Percentiles rank a stretch among this genome's conserved stretches.
Evolutionary conservation across 176 grass and related monocot species (phyloP).

Genomic region (Carex kokanica): DNA sequence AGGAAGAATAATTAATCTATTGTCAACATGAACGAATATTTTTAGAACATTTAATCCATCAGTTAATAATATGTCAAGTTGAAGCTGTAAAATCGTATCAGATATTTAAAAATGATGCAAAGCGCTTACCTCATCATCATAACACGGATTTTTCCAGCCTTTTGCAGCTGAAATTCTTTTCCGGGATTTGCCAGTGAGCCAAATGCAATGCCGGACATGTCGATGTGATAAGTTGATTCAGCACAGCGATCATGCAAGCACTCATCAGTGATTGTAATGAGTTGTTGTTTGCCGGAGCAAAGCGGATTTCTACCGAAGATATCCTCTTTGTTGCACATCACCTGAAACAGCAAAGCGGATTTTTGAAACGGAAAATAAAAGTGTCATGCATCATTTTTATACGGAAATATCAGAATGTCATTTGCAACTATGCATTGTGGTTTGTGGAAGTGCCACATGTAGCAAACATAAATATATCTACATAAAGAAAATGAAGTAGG

Average conservation of each 20-base stretch:
- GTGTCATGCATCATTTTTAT: too few relatives aligned
- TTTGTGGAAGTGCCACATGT: not conserved
- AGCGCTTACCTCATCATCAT: constrained; percentile 48
- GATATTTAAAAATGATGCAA: not conserved
- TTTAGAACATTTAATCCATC: not conserved
- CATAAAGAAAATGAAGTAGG: not conserved
- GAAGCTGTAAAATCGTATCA: not conserved
- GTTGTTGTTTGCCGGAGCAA: constrained; percentile 43
- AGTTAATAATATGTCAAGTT: not conserved
- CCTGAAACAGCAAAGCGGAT: constrained; percentile 23
- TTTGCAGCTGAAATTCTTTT: constrained; percentile 53
- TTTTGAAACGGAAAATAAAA: not conserved
- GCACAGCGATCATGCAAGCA: constrained; percentile 53
- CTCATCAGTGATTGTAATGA: constrained; percentile 71
- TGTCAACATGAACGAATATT: not conserved
- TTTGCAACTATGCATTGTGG: not conserved
- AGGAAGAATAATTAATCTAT: not conserved
- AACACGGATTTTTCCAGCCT: constrained; percentile 65
- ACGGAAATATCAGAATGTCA: not conserved
- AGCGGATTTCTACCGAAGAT: not conserved
- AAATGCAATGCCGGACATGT: constrained; percentile 74
- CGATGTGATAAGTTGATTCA: constrained; percentile 49
- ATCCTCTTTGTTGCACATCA: constrained; percentile 31
- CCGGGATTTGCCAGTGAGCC: constrained; percentile 54
- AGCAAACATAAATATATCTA: not conserved